Percentiles rank a stretch among this genome's conserved stretches.
phyloP scores from a whole-genome alignment of 83 land plant genomes.

The Thuja plicata region DNA sequence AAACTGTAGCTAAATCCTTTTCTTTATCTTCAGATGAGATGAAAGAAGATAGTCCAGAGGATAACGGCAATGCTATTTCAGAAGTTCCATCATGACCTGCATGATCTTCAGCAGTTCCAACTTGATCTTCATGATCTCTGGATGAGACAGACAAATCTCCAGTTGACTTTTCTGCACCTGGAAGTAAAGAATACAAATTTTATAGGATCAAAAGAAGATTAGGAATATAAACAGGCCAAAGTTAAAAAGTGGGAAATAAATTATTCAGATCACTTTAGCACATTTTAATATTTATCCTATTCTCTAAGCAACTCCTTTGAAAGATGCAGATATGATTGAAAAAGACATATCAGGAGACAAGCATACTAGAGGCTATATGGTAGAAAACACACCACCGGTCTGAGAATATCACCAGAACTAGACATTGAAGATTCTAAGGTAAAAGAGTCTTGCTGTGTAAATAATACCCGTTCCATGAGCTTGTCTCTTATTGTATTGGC shows the following conservation, averaged over 20 bases:
- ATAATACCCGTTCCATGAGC: background rate
- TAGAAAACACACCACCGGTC: background rate
- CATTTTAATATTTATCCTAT: background rate
- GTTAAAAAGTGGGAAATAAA: background rate
- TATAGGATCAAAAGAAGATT: background rate
- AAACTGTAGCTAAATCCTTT: background rate
- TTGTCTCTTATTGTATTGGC: background rate
- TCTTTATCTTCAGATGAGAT: background rate
- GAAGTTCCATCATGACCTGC: background rate
- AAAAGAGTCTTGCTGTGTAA: background rate
- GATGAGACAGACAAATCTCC: background rate
- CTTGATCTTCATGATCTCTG: background rate
- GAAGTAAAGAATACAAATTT: background rate
- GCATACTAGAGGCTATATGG: background rate
- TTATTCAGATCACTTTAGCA: background rate
- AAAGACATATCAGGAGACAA: background rate
- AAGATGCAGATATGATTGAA: background rate
- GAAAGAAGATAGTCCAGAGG: background rate
- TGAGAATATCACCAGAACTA: background rate
- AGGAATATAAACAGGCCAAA: background rate
- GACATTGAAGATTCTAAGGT: background rate
- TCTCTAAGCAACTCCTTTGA: background rate
- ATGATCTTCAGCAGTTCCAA: constrained; percentile 6
- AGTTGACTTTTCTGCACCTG: background rate
- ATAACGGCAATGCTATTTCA: background rate